These are phyloP conservation scores for Fusarium sp. DNA, from an alignment of 2,329 filamentous ascomycete genomes.

Conservation along the genomic window DNA sequence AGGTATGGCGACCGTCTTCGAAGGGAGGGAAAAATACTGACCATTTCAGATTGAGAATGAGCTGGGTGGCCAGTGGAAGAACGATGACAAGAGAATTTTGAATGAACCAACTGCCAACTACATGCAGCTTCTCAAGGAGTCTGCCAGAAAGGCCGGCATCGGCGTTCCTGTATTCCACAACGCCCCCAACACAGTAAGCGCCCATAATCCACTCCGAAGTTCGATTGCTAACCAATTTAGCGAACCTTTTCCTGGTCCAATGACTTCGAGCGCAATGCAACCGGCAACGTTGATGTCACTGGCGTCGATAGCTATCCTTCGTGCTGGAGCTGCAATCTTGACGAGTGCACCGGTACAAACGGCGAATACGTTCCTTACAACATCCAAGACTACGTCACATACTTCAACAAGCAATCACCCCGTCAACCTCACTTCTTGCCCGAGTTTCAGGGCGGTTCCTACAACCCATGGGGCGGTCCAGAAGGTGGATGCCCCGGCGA, in stretches of 20 bases:
- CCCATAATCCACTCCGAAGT: fast-evolving
- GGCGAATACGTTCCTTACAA: constrained; percentile 68
- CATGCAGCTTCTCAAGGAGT: constrained; percentile 68
- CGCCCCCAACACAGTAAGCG: constrained; percentile 68
- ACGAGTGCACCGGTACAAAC: constrained; percentile 70
- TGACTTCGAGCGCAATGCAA: constrained; percentile 65
- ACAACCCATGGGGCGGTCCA: constrained; percentile 72
- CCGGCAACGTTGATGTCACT: constrained; percentile 67
- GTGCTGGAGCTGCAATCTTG: constrained; percentile 74
- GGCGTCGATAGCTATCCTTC: constrained; percentile 66
- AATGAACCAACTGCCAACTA: constrained; percentile 64
- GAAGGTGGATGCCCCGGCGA: constrained; percentile 66
- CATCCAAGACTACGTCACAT: constrained; percentile 47
- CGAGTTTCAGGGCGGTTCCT: constrained; percentile 52
- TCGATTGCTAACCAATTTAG: constrained; percentile 40
- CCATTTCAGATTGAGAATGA: constrained; percentile 65
- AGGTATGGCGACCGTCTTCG: not conserved
- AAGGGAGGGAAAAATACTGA: not conserved
- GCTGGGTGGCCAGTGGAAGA: constrained; percentile 58
- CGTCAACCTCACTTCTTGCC: constrained; percentile 45
- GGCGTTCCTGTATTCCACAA: constrained; percentile 69
- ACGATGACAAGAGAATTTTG: constrained; percentile 57
- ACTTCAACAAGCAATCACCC: constrained; percentile 47
- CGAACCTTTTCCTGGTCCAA: constrained; percentile 66
- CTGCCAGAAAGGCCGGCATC: constrained; percentile 67